Evolutionary conservation across 179 eudicot species (phyloP).

Genomic region (Nepenthes alata): DNA sequence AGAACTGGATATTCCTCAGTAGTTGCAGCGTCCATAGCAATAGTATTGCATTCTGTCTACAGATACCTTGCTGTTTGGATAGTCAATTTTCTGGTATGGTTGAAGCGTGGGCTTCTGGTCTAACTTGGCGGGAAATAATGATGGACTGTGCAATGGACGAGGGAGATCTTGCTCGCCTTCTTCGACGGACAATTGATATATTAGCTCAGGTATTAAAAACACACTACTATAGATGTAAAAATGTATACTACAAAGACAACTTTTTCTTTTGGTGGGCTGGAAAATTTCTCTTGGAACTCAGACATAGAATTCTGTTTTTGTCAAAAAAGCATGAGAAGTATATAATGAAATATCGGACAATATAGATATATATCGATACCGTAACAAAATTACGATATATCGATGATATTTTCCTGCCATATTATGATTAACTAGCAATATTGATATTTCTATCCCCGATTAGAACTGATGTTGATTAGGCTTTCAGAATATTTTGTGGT

Average conservation of each 20-base stretch:
- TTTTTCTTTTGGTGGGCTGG: background rate
- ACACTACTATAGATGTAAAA: background rate
- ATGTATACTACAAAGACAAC: background rate
- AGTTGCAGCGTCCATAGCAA: background rate
- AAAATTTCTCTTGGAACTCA: background rate
- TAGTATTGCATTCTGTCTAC: conserved; percentile 1
- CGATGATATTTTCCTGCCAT: too few relatives aligned
- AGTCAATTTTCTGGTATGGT: conserved; percentile 94
- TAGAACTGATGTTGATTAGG: too few relatives aligned
- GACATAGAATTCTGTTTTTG: too few relatives aligned
- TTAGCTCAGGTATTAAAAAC: conserved; percentile 64
- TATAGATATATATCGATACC: too few relatives aligned
- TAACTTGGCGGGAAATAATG: conserved; percentile 95
- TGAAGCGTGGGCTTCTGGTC: conserved; percentile 99
- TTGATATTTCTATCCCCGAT: too few relatives aligned
- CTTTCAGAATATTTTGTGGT: too few relatives aligned
- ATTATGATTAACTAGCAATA: too few relatives aligned
- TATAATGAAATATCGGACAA: too few relatives aligned
- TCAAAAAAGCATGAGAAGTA: too few relatives aligned
- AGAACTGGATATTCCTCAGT: background rate
- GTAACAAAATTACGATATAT: too few relatives aligned
- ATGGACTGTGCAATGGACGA: conserved; percentile 99
- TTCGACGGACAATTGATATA: conserved; percentile 76
- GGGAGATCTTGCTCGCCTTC: conserved; percentile 90
- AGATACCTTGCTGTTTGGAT: conserved; percentile 94